phyloP scores from a whole-genome alignment of 2,329 filamentous ascomycete genomes.

The Fusarium tupiense region DNA sequence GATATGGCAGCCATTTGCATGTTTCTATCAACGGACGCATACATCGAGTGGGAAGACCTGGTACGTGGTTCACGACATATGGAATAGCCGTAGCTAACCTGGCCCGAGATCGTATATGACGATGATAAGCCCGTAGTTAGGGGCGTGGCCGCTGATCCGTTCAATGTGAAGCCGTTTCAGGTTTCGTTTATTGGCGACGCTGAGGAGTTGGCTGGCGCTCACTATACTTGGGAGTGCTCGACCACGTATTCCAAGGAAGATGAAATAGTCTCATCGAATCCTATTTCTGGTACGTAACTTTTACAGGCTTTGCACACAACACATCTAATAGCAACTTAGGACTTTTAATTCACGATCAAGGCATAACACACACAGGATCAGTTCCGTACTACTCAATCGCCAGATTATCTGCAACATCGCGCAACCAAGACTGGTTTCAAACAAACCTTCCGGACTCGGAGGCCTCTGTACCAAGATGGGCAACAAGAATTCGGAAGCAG shows the following conservation, averaged over 20 bases:
- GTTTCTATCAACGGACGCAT: constrained; percentile 61
- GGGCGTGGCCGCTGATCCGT: constrained; percentile 65
- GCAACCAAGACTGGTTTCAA: constrained; percentile 64
- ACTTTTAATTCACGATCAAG: constrained; percentile 55
- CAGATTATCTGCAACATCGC: constrained; percentile 62
- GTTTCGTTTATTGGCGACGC: constrained; percentile 51
- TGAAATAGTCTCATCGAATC: constrained; percentile 47
- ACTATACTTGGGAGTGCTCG: constrained; percentile 56
- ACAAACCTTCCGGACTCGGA: constrained; percentile 53
- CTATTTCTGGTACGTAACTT: constrained; percentile 26
- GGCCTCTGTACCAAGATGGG: constrained; percentile 56
- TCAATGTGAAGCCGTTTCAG: constrained; percentile 61
- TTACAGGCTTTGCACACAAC: neutral
- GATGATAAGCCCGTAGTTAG: constrained; percentile 54
- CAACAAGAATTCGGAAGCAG: constrained; percentile 56
- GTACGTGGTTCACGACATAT: constrained; percentile 44
- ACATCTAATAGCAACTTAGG: constrained; percentile 47
- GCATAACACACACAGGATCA: constrained; percentile 33
- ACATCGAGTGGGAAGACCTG: constrained; percentile 65
- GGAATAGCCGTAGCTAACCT: constrained; percentile 5
- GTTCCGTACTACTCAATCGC: constrained; percentile 62
- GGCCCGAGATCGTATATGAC: constrained; percentile 54
- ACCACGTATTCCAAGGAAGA: constrained; percentile 55
- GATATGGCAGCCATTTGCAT: constrained; percentile 62
- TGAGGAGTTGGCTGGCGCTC: constrained; percentile 42